Base-by-base conservation (phyloP, 225 moss, liverwort and hornwort species). In the Pleurozium schreberi region DNA sequence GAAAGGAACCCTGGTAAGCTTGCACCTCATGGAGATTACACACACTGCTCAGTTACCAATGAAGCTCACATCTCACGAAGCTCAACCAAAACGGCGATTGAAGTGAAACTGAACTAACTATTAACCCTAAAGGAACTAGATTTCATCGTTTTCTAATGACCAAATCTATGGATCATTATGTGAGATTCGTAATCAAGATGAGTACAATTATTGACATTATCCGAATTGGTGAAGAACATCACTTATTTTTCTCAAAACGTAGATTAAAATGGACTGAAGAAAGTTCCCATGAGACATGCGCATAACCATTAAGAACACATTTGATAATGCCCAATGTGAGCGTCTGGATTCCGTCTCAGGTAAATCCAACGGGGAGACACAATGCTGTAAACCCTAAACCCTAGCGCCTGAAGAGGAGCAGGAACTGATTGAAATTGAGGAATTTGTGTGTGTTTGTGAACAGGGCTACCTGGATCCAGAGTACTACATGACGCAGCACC, bases 401-500 rank as follows among this genome's bases (percentile, higher is more conserved):
- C 81, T 15, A 62, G 49, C 36, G 64, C 82, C 64, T 64, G 82
- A 82, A 64, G 47, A 80, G 23, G 47, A 52, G 76, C 13, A 34
- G 64, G 49, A 63, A 25, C 8, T 82, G 49, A 49, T 64, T 17
- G 40, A 55, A 80, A 70, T 33, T 85, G 61, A 85, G 28, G 47
- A 61, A 14, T 45, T 63, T 20, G 79, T 8, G 60, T 84, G 14
- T 59, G 38, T 64, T n/a, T 50, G 40, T 77, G 85, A 65, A 31
- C 87, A 98, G 98, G 98, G 98, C 18, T 98, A 98, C 74, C 84
- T 99, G 53, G 97, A 99, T 79, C 97, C 97, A 31, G 96, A 99
- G 70, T 99, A 99, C 88, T 96, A 94, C 89, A 92, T 89, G 87
- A 95, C 96, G 25, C 92, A 96, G 38, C 93, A 96, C 55, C 89